Evolutionary conservation across 78 protist species (phyloP).

Genomic region (Tieghemostelium lacteum): DNA sequence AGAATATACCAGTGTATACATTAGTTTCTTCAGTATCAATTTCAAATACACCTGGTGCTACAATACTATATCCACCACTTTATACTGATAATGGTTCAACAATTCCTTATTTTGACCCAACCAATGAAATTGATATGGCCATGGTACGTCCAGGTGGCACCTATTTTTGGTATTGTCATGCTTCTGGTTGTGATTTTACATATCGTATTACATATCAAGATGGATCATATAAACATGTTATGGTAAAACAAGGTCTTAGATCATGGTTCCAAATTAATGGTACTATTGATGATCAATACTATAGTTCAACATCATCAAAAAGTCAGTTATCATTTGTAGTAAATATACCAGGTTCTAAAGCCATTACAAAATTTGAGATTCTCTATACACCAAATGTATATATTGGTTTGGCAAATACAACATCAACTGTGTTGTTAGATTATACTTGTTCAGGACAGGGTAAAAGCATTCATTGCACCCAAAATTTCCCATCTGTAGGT

Average conservation of each 20-base stretch:
- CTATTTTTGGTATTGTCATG: background rate
- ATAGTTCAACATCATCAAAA: background rate
- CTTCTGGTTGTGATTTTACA: constrained; percentile 37
- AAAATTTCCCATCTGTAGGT: no score
- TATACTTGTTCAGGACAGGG: background rate
- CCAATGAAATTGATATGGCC: background rate
- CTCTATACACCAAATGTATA: background rate
- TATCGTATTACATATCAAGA: constrained; percentile 17
- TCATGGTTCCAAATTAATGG: background rate
- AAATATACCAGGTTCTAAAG: background rate
- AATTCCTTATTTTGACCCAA: background rate
- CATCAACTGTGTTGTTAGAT: background rate
- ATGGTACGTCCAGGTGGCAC: background rate
- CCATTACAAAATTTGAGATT: background rate
- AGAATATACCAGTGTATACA: constrained; percentile 23
- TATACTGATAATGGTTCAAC: background rate
- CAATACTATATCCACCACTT: constrained; percentile 13
- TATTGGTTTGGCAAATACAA: background rate
- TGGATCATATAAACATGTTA: constrained; percentile 1
- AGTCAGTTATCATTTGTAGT: background rate
- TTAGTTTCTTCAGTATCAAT: background rate
- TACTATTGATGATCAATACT: background rate
- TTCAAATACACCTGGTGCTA: background rate
- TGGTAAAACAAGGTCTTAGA: background rate
- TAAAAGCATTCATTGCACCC: no score